Evolutionary conservation across 2,329 filamentous ascomycete species (phyloP).

Genomic region (Onygena corvina): DNA sequence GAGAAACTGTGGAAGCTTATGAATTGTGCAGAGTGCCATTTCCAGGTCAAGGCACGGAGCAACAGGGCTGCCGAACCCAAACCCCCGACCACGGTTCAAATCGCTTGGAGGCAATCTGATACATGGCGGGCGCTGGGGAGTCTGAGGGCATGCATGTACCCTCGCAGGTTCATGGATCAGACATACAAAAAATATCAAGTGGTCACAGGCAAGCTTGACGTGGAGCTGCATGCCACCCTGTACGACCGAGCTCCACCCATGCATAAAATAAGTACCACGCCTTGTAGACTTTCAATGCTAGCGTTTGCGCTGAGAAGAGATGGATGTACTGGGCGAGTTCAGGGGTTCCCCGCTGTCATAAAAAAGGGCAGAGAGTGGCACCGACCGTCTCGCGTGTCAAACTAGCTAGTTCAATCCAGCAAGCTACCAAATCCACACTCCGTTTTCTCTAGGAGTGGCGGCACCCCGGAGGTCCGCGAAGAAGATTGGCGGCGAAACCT

Average conservation of each 20-base stretch:
- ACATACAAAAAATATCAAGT: constrained; percentile 5
- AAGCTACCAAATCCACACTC: not conserved
- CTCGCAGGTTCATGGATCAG: not conserved
- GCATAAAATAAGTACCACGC: constrained; percentile 1
- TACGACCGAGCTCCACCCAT: constrained; percentile 6
- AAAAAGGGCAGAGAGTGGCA: not conserved
- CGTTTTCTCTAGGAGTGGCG: not conserved
- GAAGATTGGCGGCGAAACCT: not conserved
- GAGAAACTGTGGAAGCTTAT: not conserved
- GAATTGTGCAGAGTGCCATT: not conserved
- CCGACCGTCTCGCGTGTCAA: not conserved
- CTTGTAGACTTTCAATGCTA: constrained; percentile 1
- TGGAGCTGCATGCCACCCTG: constrained; percentile 6
- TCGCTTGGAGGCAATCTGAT: not conserved
- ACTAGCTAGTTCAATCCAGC: not conserved
- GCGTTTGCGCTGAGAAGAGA: not conserved
- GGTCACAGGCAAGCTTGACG: constrained; percentile 7
- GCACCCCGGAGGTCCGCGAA: not conserved
- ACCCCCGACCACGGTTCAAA: not conserved
- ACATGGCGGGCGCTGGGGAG: not conserved
- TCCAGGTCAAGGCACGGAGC: not conserved
- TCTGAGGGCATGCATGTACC: not conserved
- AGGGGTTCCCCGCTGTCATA: not conserved
- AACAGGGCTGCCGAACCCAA: not conserved
- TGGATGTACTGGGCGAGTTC: not conserved